Conservation (phyloP, 2,329 filamentous ascomycete genomes). For the Epichloe gansuensis region DNA sequence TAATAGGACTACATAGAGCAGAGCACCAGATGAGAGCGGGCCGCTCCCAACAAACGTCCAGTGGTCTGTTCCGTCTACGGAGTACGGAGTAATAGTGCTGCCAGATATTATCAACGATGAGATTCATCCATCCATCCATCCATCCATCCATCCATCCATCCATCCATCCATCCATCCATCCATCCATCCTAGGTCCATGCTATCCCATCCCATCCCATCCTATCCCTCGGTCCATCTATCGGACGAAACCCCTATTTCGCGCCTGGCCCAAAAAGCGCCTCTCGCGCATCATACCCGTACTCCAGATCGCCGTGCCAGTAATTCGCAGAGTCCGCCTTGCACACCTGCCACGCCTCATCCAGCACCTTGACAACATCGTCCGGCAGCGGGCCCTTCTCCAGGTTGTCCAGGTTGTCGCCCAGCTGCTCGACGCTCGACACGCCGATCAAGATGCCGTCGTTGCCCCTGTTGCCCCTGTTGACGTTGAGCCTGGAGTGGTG, state of each 20-base stretch:
- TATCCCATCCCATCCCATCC: too few relatives aligned
- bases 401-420: slow-evolving; percentile 41
- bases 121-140: too few relatives aligned
- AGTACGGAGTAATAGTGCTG: too few relatives aligned
- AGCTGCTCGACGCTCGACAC: slow-evolving; percentile 46
- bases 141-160: too few relatives aligned
- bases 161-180: too few relatives aligned
- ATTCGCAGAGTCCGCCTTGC: slow-evolving; percentile 42
- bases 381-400: slow-evolving; percentile 61
- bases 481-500: slow-evolving; percentile 54
- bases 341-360: slow-evolving; percentile 66
- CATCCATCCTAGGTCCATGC: too few relatives aligned
- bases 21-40: too few relatives aligned
- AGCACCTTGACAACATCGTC: slow-evolving; percentile 63
- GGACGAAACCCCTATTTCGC: slow-evolving; percentile 22
- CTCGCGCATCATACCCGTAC: slow-evolving; percentile 54
- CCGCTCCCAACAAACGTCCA: too few relatives aligned
- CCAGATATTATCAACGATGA: too few relatives aligned
- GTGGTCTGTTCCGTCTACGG: too few relatives aligned
- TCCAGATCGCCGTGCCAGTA: slow-evolving; percentile 50
- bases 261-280: slow-evolving; percentile 42
- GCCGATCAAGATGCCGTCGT: slow-evolving; percentile 49
- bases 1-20: too few relatives aligned
- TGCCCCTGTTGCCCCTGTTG: slow-evolving; percentile 35
- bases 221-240: not conserved